A percentile compares a stretch with the other conserved stretches of the same genome.
These are phyloP conservation scores for Leccinum subrobustum DNA, from an alignment of 1,284 basidiomycete species.

Conservation along the genomic window DNA sequence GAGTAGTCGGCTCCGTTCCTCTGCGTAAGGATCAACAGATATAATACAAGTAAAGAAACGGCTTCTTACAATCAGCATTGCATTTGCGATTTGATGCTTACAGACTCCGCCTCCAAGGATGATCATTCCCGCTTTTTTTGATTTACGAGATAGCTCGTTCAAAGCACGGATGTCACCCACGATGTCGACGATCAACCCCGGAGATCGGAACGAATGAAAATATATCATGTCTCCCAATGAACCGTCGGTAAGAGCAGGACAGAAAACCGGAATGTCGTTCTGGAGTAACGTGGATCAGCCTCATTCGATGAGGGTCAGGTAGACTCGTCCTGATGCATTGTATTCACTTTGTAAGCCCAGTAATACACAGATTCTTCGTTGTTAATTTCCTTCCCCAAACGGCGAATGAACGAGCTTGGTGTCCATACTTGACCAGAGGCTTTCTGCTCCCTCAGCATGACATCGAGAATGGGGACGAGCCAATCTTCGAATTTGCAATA, in stretches of 20 bases:
- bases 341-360: conserved; percentile 95
- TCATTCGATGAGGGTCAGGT: conserved; percentile 9
- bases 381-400: conserved; percentile 94
- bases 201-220: conserved; percentile 94
- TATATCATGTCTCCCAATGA: conserved; percentile 99
- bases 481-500: conserved; percentile 99
- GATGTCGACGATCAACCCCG: conserved; percentile 90
- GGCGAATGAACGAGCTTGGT: conserved; percentile 89
- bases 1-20: conserved; percentile 98
- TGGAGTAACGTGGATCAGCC: conserved; percentile 41
- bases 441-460: conserved; percentile 89
- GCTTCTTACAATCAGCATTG: conserved; percentile 89
- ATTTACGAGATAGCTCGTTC: conserved; percentile 88
- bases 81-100: conserved; percentile 99
- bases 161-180: conserved; percentile 91
- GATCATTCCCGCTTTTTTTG: conserved; percentile 97
- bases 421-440: conserved; percentile 79
- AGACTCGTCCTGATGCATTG: conserved; percentile 18
- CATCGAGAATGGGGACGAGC: conserved; percentile 92
- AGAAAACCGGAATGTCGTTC: conserved; percentile 99
- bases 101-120: conserved; percentile 98
- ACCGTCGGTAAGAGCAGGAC: conserved; percentile 96
- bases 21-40: conserved; percentile 41
- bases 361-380: conserved; percentile 98
- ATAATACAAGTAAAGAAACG: neutral